phyloP scores from a whole-genome alignment of 164 flowering plant genomes.

The Umbellularia californica region DNA sequence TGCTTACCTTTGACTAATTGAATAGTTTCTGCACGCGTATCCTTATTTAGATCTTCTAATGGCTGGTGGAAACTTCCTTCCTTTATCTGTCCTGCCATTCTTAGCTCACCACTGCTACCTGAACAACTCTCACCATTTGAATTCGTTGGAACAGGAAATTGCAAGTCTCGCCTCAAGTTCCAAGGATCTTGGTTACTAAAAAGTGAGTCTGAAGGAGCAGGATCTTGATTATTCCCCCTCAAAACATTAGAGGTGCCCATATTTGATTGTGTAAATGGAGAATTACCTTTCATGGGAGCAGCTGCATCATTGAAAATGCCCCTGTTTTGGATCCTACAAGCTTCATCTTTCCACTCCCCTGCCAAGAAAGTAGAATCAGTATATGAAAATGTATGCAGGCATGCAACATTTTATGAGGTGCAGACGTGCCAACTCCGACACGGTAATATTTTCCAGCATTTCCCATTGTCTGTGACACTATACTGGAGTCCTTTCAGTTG shows the following conservation, averaged over 20 bases:
- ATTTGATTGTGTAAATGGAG: constrained; percentile 21
- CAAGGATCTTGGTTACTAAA: constrained; percentile 73
- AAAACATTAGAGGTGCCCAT: constrained; percentile 6
- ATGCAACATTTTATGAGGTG: constrained; percentile 27
- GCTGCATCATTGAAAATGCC: constrained; percentile 24
- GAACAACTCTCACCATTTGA: constrained; percentile 24
- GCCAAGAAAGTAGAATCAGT: constrained; percentile 25
- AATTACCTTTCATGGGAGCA: constrained; percentile 20
- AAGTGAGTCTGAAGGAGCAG: constrained; percentile 43
- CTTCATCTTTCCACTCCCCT: constrained; percentile 41
- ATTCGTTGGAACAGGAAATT: constrained; percentile 32
- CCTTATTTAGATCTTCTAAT: constrained; percentile 24
- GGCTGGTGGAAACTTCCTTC: constrained; percentile 30
- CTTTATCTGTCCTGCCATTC: constrained; percentile 19
- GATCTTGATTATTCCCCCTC: constrained; percentile 33
- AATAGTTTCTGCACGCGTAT: constrained; percentile 26
- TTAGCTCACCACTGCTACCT: constrained; percentile 19
- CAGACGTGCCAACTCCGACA: constrained; percentile 19
- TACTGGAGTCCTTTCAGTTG: constrained; percentile 29
- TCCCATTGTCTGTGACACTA: constrained; percentile 14
- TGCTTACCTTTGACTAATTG: constrained; percentile 37
- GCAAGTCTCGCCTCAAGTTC: constrained; percentile 40
- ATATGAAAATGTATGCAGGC: constrained; percentile 25
- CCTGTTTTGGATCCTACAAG: constrained; percentile 22
- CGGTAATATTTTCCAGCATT: constrained; percentile 24